phyloP scores from a whole-genome alignment of 2,329 filamentous ascomycete genomes.

The Tolypocladium ophioglossoides region DNA sequence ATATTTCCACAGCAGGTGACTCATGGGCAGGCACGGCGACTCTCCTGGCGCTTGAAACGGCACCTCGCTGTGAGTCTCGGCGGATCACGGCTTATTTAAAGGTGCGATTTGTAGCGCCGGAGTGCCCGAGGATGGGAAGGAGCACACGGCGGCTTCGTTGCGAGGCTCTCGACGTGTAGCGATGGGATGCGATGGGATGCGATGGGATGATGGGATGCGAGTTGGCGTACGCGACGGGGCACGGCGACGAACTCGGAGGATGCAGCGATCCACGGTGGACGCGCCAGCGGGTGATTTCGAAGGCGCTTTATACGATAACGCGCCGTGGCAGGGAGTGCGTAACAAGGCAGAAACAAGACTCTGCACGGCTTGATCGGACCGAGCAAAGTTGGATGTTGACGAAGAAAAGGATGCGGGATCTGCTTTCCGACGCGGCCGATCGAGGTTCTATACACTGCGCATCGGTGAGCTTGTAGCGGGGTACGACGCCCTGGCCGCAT shows the following conservation, averaged over 20 bases:
- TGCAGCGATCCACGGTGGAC: background rate
- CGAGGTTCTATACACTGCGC: constrained; percentile 9
- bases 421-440: background rate
- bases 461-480: constrained; percentile 4
- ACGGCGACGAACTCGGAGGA: background rate
- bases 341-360: background rate
- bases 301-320: background rate
- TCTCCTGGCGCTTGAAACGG: constrained; percentile 42
- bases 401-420: background rate
- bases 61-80: constrained; percentile 83
- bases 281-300: constrained; percentile 8
- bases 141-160: background rate
- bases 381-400: background rate
- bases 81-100: constrained; percentile 90
- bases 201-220: background rate
- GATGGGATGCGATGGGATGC: constrained; percentile 1
- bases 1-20: constrained; percentile 90
- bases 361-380: background rate
- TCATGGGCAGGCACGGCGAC: constrained; percentile 52
- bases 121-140: constrained; percentile 6
- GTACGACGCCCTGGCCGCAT: background rate
- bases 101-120: constrained; percentile 39
- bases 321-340: background rate
- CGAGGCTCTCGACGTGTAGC: background rate
- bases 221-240: background rate